Percentiles rank a stretch among this genome's conserved stretches.
Evolutionary conservation across 306 rosid species (phyloP).

Genomic region (Biancaea sappan): DNA sequence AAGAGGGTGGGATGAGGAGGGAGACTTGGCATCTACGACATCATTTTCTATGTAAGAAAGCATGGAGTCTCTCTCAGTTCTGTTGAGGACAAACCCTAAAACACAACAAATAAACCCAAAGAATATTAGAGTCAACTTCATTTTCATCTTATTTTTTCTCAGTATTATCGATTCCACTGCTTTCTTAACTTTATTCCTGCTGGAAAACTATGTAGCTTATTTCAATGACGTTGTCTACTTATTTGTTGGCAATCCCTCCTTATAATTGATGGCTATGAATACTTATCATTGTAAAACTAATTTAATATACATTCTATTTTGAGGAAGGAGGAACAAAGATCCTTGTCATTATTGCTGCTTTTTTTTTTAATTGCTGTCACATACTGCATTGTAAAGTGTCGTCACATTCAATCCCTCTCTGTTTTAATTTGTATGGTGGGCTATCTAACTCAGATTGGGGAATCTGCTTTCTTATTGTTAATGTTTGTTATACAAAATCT

Average conservation of each 20-base stretch:
- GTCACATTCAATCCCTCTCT: neutral
- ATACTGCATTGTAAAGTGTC: neutral
- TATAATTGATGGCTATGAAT: no score
- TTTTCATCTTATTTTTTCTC: constrained; percentile 9
- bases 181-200: neutral
- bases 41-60: constrained; percentile 48
- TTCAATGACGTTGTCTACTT: neutral
- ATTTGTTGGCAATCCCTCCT: neutral
- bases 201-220: neutral
- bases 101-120: constrained; percentile 37
- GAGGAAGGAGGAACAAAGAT: neutral
- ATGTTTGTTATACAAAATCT: neutral
- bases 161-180: neutral
- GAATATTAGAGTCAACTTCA: constrained; percentile 47
- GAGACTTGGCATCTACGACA: constrained; percentile 20
- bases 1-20: constrained; percentile 40
- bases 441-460: neutral
- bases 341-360: neutral
- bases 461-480: neutral
- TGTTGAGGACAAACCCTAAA: constrained; percentile 44
- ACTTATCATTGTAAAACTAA: neutral
- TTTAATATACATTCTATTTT: neutral
- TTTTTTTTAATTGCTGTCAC: neutral
- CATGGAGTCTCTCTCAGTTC: constrained; percentile 38
- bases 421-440: neutral